These are phyloP conservation scores for Trichosanthes cucumerina DNA, from an alignment of 306 rosid genomes.

Conservation along the genomic window DNA sequence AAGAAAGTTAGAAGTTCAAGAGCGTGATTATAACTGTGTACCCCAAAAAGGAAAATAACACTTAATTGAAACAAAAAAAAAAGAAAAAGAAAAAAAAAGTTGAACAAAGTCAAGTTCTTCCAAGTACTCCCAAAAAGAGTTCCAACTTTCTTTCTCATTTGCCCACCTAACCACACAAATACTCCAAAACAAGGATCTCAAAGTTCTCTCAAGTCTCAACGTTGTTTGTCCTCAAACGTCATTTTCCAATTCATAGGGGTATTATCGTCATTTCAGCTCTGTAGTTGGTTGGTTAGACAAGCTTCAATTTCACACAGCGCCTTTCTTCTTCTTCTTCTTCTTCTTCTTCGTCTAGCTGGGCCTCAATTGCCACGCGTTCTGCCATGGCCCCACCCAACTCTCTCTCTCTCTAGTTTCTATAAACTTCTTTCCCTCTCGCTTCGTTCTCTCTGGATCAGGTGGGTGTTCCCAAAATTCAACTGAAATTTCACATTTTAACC, in stretches of 20 bases:
- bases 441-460: background rate
- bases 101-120: background rate
- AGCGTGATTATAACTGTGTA: too few species aligned
- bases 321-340: background rate
- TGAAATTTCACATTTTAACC: background rate
- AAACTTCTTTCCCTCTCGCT: background rate
- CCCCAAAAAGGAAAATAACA: too few species aligned
- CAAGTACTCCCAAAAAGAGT: background rate
- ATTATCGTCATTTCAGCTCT: background rate
- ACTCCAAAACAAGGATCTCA: background rate
- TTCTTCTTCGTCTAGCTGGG: background rate
- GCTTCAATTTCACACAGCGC: background rate
- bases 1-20: too few species aligned
- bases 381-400: background rate
- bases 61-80: too few species aligned
- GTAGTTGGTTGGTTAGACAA: constrained; percentile 9
- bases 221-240: background rate
- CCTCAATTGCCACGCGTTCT: constrained; percentile 12
- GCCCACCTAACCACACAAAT: background rate
- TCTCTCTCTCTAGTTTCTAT: background rate
- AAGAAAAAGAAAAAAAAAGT: too few species aligned
- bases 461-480: background rate
- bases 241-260: background rate
- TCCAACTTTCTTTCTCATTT: background rate
- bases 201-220: background rate